Base-by-base conservation (phyloP, 1,284 basidiomycete genomes). In the Crucibulum cyathiforme region DNA sequence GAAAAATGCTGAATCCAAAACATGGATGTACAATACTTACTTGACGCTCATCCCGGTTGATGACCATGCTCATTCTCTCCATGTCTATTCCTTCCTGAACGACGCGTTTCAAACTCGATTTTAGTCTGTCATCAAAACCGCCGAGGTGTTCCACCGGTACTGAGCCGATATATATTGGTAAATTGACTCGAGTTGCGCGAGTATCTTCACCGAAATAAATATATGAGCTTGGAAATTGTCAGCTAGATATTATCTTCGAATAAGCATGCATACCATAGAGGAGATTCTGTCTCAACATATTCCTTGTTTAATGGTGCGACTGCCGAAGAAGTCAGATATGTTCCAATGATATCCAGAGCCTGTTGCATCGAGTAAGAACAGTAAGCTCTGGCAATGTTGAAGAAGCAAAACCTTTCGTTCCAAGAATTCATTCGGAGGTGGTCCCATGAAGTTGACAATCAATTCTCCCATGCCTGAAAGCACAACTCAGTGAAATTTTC, bases 231-330 rank as follows among this genome's bases (percentile, higher is more conserved):
- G 19, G 37, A 15, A 39, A 38, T 15, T 45, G 36, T 36, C 7
- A 13, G 57, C 17, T 38, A 36, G 7, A 46, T 38, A 53, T 34
- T 34, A 9, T 31, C 24, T 43, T 34, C 31, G 45, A 9, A 8
- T 15, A 15, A 35, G 36, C 31, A 17, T 8, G 73, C 81, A 47
- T 63, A 91, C 93, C 94, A 97, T 53, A 94, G 82, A 0, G 98
- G 98, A 56, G 92, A 90, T 66, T 96, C 90, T 53, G 91, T 93
- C 78, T 99, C 98, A 54, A 98, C 85, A 65, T 93, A 98, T 71
- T 95, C 94, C 76, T 96, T 96, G 71, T 93, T 95, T 58, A 99
- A 79, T 17, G 96, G 96, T 12, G 95, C 92, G 34, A 94, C 92
- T 1, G 96, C 82, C 9, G 93, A 93, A 48, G 94, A 94, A 50